These are phyloP conservation scores for Lasiodiplodia citricola DNA, from an alignment of 2,329 filamentous ascomycete genomes.

Conservation along the genomic window DNA sequence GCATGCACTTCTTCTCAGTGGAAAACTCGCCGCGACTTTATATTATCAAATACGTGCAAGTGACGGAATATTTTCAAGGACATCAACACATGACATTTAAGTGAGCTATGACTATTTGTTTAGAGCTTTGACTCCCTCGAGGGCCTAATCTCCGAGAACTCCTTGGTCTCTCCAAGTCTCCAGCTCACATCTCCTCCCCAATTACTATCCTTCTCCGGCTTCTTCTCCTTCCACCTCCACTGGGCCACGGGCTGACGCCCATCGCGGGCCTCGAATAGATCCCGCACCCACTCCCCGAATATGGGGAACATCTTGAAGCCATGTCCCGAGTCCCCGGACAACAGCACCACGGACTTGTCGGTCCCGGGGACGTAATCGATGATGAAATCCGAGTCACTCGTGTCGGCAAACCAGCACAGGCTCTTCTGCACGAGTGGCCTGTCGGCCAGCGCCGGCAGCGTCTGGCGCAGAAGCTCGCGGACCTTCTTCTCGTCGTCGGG, in stretches of 20 bases:
- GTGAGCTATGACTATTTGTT: not conserved
- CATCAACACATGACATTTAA: not conserved
- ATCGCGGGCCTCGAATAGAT: slow-evolving; percentile 49
- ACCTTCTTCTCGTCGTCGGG: slow-evolving; percentile 59
- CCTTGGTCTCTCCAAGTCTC: slow-evolving; percentile 48
- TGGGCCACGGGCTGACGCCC: slow-evolving; percentile 51
- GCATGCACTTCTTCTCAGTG: too few species aligned
- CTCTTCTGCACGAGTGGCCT: slow-evolving; percentile 62
- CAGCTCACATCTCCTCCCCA: slow-evolving; percentile 57
- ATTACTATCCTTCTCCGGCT: slow-evolving; percentile 35
- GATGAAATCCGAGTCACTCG: slow-evolving; percentile 64
- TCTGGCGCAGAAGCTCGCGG: slow-evolving; percentile 57
- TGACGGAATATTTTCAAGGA: too few species aligned
- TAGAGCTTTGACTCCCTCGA: slow-evolving; percentile 32
- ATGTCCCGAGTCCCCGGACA: slow-evolving; percentile 65
- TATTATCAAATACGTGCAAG: too few species aligned
- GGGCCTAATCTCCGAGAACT: slow-evolving; percentile 29
- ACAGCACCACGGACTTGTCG: slow-evolving; percentile 53
- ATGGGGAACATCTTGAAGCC: slow-evolving; percentile 68
- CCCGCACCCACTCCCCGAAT: slow-evolving; percentile 58
- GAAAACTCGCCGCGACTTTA: too few species aligned
- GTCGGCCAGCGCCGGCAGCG: slow-evolving; percentile 59
- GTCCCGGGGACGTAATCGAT: slow-evolving; percentile 63
- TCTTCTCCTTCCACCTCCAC: slow-evolving; percentile 59
- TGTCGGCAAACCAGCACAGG: slow-evolving; percentile 70